Evolutionary conservation across 2,329 filamentous ascomycete species (phyloP).

Genomic region (Colletotrichum godetiae): DNA sequence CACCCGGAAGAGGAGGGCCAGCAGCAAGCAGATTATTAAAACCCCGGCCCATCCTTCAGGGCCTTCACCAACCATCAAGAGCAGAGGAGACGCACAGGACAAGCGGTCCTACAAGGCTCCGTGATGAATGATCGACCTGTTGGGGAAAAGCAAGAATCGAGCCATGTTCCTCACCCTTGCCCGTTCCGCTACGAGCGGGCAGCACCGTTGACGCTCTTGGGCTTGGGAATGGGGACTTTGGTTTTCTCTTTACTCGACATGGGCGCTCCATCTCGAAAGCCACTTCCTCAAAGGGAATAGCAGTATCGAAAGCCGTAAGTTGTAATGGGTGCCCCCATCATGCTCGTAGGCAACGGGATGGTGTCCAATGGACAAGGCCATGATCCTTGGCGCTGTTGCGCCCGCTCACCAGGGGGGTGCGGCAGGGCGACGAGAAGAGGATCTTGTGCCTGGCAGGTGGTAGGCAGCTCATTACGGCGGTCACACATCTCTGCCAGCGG

Average conservation of each 20-base stretch:
- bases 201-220: background rate
- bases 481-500: background rate
- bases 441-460: background rate
- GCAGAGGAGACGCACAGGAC: background rate
- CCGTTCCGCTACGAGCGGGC: background rate
- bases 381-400: background rate
- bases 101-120: background rate
- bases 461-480: too few species aligned
- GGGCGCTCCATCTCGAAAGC: background rate
- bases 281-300: background rate
- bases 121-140: background rate
- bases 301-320: background rate
- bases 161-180: background rate
- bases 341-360: background rate
- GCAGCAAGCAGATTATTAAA: background rate
- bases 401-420: background rate
- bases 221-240: background rate
- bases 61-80: conserved; percentile 7
- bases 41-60: background rate
- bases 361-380: background rate
- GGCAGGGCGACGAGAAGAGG: background rate
- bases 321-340: background rate
- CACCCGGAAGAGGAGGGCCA: background rate
- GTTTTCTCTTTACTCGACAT: background rate
- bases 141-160: background rate